Evolutionary conservation across 2,329 filamentous ascomycete genomes (phyloP).

Genomic region (Dactylonectria estremocensis): DNA sequence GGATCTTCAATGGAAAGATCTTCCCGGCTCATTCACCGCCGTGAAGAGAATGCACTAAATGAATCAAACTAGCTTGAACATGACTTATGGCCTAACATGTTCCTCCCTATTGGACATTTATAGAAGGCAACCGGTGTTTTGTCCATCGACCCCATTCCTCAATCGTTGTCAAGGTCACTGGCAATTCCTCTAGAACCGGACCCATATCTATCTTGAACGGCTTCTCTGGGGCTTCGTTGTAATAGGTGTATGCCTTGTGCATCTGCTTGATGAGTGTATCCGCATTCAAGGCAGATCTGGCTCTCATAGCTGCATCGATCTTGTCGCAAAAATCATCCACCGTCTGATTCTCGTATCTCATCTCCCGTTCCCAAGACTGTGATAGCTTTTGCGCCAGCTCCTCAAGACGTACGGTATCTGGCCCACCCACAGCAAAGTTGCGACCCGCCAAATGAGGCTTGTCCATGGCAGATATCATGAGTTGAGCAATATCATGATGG

Average conservation of each 20-base stretch:
- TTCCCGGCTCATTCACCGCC: no score
- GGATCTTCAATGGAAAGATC: no score
- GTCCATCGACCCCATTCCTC: neutral
- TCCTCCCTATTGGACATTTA: neutral
- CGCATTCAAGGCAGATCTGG: constrained; percentile 50
- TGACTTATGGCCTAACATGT: no score
- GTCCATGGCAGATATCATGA: constrained; percentile 55
- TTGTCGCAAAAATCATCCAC: neutral
- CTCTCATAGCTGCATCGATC: constrained; percentile 29
- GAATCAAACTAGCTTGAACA: neutral
- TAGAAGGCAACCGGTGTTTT: neutral
- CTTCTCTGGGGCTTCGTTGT: constrained; percentile 56
- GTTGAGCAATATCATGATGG: constrained; percentile 56
- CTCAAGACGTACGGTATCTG: neutral
- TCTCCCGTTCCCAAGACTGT: neutral
- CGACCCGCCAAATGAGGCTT: constrained; percentile 53
- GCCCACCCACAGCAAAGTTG: constrained; percentile 43
- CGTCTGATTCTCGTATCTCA: neutral
- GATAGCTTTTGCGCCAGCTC: neutral
- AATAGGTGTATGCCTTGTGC: constrained; percentile 59
- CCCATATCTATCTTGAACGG: constrained; percentile 57
- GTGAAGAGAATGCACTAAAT: neutral
- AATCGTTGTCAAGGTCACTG: neutral
- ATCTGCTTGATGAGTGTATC: constrained; percentile 55
- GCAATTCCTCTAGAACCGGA: constrained; percentile 35